These are phyloP conservation scores for Sonneratia caseolaris DNA, from an alignment of 345 rosid species.

Conservation along the genomic window DNA sequence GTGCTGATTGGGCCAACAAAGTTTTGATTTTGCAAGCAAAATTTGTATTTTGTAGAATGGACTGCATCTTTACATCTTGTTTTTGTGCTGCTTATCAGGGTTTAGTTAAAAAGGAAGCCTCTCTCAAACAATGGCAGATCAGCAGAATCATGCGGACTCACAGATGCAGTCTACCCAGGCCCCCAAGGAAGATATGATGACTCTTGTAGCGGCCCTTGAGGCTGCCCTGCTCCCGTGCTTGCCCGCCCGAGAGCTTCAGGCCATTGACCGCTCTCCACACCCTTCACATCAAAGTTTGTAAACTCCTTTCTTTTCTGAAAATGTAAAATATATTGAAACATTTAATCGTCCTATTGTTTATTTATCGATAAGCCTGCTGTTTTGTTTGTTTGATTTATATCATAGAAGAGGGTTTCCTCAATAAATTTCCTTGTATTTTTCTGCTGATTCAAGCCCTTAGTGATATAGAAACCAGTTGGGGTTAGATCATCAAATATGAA, in stretches of 20 bases:
- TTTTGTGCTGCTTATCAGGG: not conserved
- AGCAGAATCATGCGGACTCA: slow-evolving; percentile 24
- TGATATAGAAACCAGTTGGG: too few species aligned
- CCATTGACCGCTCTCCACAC: slow-evolving; percentile 90
- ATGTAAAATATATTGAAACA: not conserved
- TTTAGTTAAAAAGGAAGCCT: not conserved
- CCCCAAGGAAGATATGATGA: slow-evolving; percentile 53
- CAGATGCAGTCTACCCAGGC: slow-evolving; percentile 25
- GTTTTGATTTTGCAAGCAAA: too few species aligned
- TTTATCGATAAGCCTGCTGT: not conserved
- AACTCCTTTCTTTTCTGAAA: not conserved
- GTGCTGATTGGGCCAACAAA: too few species aligned
- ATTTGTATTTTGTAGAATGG: not conserved
- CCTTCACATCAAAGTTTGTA: slow-evolving; percentile 91
- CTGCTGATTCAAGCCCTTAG: not conserved
- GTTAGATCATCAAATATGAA: not conserved
- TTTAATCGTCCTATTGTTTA: not conserved
- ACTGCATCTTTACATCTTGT: not conserved
- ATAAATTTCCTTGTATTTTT: not conserved
- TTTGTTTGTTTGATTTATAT: not conserved
- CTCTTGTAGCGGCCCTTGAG: slow-evolving; percentile 71
- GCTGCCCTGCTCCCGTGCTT: slow-evolving; percentile 88
- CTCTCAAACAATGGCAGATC: slow-evolving; percentile 11
- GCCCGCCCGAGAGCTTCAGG: slow-evolving; percentile 98
- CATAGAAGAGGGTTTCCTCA: not conserved